Conservation (phyloP, 148 eudicot genomes). For the Diospyros kaki region DNA sequence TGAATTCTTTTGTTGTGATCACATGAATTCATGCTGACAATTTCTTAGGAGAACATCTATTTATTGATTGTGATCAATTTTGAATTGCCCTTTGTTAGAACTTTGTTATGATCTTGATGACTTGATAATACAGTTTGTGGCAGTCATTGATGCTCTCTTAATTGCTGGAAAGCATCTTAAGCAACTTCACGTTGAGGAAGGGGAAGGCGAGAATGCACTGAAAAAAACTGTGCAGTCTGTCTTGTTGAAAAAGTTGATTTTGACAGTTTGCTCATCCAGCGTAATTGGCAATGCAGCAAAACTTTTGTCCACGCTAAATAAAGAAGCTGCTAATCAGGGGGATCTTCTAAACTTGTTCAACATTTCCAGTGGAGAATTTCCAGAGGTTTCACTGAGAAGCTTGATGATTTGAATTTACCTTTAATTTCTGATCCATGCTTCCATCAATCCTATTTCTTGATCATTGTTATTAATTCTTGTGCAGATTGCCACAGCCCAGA, state of each 20-base stretch:
- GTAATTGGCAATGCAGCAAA: slow-evolving; percentile 50
- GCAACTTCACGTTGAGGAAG: slow-evolving; percentile 51
- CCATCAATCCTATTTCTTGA: not conserved
- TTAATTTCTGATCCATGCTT: not conserved
- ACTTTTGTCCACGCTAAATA: slow-evolving; percentile 66
- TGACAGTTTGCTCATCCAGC: slow-evolving; percentile 66
- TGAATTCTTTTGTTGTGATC: not conserved
- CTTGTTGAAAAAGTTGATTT: slow-evolving; percentile 65
- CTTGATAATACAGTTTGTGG: slow-evolving; percentile 63
- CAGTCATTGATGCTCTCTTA: slow-evolving; percentile 71
- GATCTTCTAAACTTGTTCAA: slow-evolving; percentile 63
- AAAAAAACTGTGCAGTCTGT: slow-evolving; percentile 40
- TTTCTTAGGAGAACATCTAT: not conserved
- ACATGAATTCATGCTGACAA: not conserved
- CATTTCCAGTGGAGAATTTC: slow-evolving; percentile 49
- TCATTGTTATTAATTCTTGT: slow-evolving; percentile 8
- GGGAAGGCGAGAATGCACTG: slow-evolving; percentile 12
- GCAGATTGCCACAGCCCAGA: slow-evolving; percentile 61
- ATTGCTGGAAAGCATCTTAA: slow-evolving; percentile 72
- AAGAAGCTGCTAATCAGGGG: slow-evolving; percentile 79
- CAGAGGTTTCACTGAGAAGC: slow-evolving; percentile 48
- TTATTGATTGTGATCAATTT: slow-evolving; percentile 4
- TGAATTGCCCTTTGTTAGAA: not conserved
- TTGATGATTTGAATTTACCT: not conserved
- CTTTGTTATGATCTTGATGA: not conserved